Evolutionary conservation across 2,329 filamentous ascomycete genomes (phyloP).

Genomic region (Akanthomyces dipterigenus): DNA sequence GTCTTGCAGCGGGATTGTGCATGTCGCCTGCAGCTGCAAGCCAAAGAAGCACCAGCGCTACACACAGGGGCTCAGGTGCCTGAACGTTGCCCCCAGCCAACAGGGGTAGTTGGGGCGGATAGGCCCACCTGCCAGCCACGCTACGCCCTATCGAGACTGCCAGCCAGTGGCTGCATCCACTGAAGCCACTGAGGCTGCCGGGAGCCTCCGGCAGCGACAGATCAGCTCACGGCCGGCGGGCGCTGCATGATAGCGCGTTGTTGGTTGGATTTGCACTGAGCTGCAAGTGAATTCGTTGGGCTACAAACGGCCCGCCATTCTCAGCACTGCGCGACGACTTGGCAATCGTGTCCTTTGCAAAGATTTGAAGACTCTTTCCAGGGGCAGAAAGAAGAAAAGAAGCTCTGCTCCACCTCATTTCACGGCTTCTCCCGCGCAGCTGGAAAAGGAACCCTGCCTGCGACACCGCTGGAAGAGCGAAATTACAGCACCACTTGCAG

Average conservation of each 20-base stretch:
- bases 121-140: not conserved
- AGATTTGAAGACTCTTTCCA: not conserved
- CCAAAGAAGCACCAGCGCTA: not conserved
- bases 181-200: not conserved
- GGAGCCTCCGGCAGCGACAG: not conserved
- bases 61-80: not conserved
- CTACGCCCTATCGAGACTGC: not conserved
- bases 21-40: not conserved
- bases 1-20: constrained; percentile 1
- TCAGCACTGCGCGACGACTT: not conserved
- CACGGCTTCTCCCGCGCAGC: not conserved
- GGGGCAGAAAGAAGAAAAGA: not conserved
- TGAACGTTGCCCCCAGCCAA: not conserved
- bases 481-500: not conserved
- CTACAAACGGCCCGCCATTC: not conserved
- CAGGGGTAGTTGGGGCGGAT: constrained; percentile 7
- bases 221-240: not conserved
- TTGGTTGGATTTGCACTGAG: not conserved
- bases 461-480: not conserved
- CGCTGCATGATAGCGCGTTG: not conserved
- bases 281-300: not conserved
- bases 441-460: not conserved
- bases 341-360: not conserved
- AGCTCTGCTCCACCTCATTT: not conserved
- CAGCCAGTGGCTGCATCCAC: not conserved